Conservation (phyloP, 2,329 filamentous ascomycete species). For the Zalaria sp. region DNA sequence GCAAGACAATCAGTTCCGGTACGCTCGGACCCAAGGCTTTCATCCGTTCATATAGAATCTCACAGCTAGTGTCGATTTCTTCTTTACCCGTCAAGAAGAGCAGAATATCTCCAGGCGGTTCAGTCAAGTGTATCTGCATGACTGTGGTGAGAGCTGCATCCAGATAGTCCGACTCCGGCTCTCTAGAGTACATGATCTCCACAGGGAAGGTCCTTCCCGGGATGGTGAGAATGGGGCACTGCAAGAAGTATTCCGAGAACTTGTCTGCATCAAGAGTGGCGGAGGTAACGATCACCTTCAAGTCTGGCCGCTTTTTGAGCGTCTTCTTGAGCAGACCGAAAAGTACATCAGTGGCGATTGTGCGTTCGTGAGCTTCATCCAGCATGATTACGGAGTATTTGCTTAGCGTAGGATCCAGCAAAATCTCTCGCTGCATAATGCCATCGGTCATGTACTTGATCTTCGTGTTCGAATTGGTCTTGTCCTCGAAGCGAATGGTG, state of each 20-base stretch:
- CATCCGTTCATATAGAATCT: constrained; percentile 90
- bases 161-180: constrained; percentile 91
- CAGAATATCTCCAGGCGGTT: constrained; percentile 86
- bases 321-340: constrained; percentile 94
- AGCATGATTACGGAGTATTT: constrained; percentile 96
- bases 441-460: constrained; percentile 99
- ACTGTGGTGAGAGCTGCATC: constrained; percentile 90
- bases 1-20: constrained; percentile 81
- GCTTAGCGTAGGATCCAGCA: constrained; percentile 77
- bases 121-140: constrained; percentile 94
- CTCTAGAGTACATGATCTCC: constrained; percentile 86
- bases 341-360: constrained; percentile 87
- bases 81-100: constrained; percentile 95
- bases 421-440: constrained; percentile 90
- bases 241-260: constrained; percentile 91
- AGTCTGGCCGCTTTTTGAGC: constrained; percentile 65
- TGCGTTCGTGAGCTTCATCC: constrained; percentile 95
- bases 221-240: constrained; percentile 92
- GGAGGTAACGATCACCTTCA: constrained; percentile 93
- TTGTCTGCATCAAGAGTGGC: constrained; percentile 95
- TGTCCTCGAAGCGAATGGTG: constrained; percentile 94
- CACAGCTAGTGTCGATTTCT: constrained; percentile 90
- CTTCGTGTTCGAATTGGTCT: constrained; percentile 70
- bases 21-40: constrained; percentile 83
- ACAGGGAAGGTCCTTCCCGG: constrained; percentile 91